These are phyloP conservation scores for Corynespora cassiicola DNA, from an alignment of 2,329 filamentous ascomycete species.

Conservation along the genomic window DNA sequence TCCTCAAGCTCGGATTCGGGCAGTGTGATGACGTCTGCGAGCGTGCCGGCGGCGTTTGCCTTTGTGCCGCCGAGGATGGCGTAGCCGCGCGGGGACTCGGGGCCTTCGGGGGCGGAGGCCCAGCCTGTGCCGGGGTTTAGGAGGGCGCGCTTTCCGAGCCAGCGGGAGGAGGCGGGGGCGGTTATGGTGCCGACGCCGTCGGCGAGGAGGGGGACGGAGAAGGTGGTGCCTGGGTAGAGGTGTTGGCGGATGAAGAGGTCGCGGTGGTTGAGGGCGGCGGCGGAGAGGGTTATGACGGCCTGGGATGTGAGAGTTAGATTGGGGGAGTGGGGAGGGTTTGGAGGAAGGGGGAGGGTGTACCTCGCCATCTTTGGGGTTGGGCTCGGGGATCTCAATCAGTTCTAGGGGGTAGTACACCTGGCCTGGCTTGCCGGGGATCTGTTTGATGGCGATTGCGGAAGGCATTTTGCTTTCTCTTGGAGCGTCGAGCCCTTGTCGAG, in stretches of 20 bases:
- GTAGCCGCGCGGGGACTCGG: slow-evolving; percentile 68
- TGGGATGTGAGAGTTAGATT: slow-evolving; percentile 57
- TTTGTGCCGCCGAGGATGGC: slow-evolving; percentile 74
- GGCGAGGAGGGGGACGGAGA: slow-evolving; percentile 77
- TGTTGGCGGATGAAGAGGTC: slow-evolving; percentile 94
- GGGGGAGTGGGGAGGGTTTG: not conserved
- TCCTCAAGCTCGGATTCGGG: slow-evolving; percentile 76
- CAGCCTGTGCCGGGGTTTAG: slow-evolving; percentile 81
- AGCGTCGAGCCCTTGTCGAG: too few species aligned
- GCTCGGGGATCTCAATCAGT: slow-evolving; percentile 35
- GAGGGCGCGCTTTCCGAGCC: slow-evolving; percentile 74
- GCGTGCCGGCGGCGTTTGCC: slow-evolving; percentile 70
- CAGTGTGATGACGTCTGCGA: slow-evolving; percentile 75
- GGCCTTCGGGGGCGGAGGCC: slow-evolving; percentile 73
- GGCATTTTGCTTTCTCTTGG: slow-evolving; percentile 54
- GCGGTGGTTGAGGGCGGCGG: slow-evolving; percentile 90
- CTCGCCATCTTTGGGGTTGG: slow-evolving; percentile 37
- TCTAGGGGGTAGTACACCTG: slow-evolving; percentile 79
- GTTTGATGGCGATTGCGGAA: slow-evolving; percentile 67
- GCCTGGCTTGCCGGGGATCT: slow-evolving; percentile 82
- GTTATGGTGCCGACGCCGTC: slow-evolving; percentile 83
- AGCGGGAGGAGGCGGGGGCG: slow-evolving; percentile 59
- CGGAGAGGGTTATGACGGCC: slow-evolving; percentile 76
- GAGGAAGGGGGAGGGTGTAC: slow-evolving; percentile 17
- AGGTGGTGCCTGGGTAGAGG: slow-evolving; percentile 85